Base-by-base conservation (phyloP, 2,329 filamentous ascomycete species). In the Rugonectria rugulosa region DNA sequence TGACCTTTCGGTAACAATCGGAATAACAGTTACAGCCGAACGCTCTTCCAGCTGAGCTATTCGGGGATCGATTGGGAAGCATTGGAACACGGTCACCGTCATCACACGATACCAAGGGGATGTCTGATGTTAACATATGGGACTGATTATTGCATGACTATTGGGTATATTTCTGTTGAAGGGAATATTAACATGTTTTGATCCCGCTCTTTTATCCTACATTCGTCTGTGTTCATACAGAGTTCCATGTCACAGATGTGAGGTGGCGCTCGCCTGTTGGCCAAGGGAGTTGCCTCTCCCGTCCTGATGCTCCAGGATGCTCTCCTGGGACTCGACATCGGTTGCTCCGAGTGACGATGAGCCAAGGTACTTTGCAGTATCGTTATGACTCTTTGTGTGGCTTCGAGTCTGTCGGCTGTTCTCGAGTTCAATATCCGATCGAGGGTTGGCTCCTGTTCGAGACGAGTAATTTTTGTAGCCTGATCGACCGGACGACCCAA, bases 381-480 rank as follows among this genome's bases (percentile, higher is more conserved):
- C 21, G 38, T 24, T 41, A 14, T 21, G 12, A 4, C 19, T 29
- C 24, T 19, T 10, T 5, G 23, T 41, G 7, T 27, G 31, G 3
- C 38, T 37, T 3, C 48, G 26, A 5, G 24, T 4, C 11, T 50
- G 24, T 10, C 53, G 44, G 2, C 38, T 53, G 3, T 34, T 15
- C 12, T 32, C 48, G 1, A 62, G 58, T 24, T 62, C 60, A 2
- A 61, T 56, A 8, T 62, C 53, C 8, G 53, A 41, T 4, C 36
- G 50, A 15, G 17, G 49, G 15, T 51, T 57, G 0, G 34, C 34
- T 15, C 58, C 50, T 5, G 50, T 37, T 3, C 57, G 34, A 7
- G 58, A 61, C 5, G 34, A 43, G 8, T 62, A 61, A 23, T 59
- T 36, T 0, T 61, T 61, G 17, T 61, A 61, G 5, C 57, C 57